Evolutionary conservation across 768 basidiomycete species (phyloP).

Genomic region (Boletus rex-veris): DNA sequence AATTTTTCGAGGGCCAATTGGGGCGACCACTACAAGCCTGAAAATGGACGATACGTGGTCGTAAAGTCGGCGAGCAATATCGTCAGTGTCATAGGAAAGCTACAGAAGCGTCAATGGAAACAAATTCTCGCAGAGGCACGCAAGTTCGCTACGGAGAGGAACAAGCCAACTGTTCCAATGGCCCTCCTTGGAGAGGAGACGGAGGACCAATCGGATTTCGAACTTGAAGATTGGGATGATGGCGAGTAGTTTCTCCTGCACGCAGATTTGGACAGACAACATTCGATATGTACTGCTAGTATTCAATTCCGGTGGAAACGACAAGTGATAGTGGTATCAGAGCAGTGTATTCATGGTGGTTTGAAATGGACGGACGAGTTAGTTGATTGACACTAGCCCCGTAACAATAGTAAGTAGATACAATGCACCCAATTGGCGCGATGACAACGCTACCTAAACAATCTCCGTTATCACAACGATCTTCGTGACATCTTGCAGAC

Average conservation of each 20-base stretch:
- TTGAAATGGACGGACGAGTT: no score
- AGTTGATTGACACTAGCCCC: no score
- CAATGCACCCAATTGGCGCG: no score
- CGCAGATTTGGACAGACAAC: no score
- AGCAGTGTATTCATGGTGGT: no score
- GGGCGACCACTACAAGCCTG: neutral
- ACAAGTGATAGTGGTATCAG: no score
- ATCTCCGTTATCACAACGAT: neutral
- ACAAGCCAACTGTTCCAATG: neutral
- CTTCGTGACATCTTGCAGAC: neutral
- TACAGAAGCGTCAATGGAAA: neutral
- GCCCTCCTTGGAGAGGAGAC: neutral
- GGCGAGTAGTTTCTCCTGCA: no score
- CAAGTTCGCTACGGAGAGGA: neutral
- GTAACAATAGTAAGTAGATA: no score
- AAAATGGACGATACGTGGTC: neutral
- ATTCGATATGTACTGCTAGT: no score
- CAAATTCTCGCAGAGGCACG: neutral
- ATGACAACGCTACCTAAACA: no score
- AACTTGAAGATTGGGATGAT: slow-evolving; percentile 4
- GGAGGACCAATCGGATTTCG: neutral
- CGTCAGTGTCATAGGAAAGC: neutral
- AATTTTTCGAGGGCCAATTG: neutral
- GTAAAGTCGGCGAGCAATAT: neutral
- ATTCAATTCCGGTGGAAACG: no score